Base-by-base conservation (phyloP, 179 eudicot species). In the Heliamphora pulchella region DNA sequence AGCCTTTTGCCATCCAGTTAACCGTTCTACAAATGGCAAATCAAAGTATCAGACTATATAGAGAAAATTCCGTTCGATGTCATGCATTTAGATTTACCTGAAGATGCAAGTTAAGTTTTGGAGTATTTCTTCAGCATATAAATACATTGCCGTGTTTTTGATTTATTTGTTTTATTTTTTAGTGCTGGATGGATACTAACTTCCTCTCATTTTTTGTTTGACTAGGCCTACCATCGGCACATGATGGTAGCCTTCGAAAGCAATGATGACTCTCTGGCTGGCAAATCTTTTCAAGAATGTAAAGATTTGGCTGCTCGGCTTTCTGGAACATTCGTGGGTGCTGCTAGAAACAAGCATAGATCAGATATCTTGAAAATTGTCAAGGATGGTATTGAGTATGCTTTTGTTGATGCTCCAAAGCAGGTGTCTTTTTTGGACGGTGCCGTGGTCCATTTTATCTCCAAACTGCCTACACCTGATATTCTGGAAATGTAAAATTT, bases 401-500 rank as follows among this genome's bases (percentile, higher is more conserved):
- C 98, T 77, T 96, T 96, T 80, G 66, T 75, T 63, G 87, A 89
- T 81, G 83, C 88, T 81, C 97, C 99, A 81, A 85, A 84, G 85
- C 90, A 80, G 47, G 80, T 96, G 75, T 89, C 94, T 41, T 96
- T 94, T 83, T 86, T 96, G 82, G 91, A 91, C 74, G 87, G 93
- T 65, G 91, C 88, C 70, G 89, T 96, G 75, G 85, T 87, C 68
- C 91, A 82, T 76, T 96, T 96, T 83, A 91, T 85, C 14, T 84
- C 89, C 88, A 94, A 90, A 81, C 99, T 96, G 87, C 91, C 96
- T 47, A 83, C 86, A 73, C 78, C 86, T 74, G 97, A 96, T 84
- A 81, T 90, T 77, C 83, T 84, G 81, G 96, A 91, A 81, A 81
- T 96, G 99, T 96, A 91, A 91, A 98, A 76, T 75, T 65, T 71